Evolutionary conservation across 2,329 filamentous ascomycete species (phyloP), one percentile per base, ranked within the genome.

Genomic region (Periconia sp.): DNA sequence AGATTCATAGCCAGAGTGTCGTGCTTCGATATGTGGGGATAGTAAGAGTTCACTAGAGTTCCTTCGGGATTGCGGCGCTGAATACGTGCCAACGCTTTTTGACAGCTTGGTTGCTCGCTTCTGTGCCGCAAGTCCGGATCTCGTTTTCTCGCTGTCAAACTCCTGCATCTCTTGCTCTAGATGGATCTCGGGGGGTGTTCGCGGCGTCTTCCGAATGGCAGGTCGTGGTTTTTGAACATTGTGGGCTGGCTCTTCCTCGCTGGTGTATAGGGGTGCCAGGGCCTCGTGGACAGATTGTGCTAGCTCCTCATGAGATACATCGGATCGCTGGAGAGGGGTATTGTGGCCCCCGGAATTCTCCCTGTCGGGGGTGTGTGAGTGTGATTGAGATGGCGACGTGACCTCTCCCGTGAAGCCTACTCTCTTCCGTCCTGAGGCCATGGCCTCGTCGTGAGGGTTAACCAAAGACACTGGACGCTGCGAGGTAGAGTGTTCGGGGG

Each of bases 271-370:
- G 19, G 50, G 43, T 28, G 56, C 55, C 11, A 71, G 61, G 17
- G 66, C 67, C 36, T 59, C 46, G 35, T 65, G 65, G 30, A 71
- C 57, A 10, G 67, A 65, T 35, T 65, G 56, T 40, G 65, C 57
- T 46, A 70, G 58, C 44, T 66, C 64, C 42, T 68, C 64, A 36
- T 67, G 61, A 16, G 65, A 66, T 6, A 69, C 55, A 46, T 69
- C 67, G 12, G 58, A 51, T 24, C 61, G 42, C 12, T 60, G 54
- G 17, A 66, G 41, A 8, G 63, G 65, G 1, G 66, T 65, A 23
- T 55, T 62, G 30, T 60, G 52, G 7, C 58, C 57, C 13, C 38
- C 53, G n/a, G 65, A 66, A 40, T 46, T 54, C 16, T 60, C 59
- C 6, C 59, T 57, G 7, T 59, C 57, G 10, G 63, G 57, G 1